Evolutionary conservation across 305 asterid species (phyloP), one percentile per base, ranked within the genome.

Genomic region (Fraxinus xanthoxyloides): DNA sequence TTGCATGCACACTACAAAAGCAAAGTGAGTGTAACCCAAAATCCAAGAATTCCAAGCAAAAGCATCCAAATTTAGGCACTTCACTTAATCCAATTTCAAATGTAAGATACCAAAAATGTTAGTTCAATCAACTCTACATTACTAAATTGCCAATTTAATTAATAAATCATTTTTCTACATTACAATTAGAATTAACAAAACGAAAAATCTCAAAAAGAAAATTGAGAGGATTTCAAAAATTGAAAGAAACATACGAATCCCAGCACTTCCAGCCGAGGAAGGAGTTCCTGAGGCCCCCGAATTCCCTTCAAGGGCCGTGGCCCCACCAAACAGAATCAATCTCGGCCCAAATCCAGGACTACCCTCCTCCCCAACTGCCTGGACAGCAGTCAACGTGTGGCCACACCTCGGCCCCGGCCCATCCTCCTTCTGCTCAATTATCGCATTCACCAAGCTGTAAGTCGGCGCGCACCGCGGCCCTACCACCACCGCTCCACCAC

Each of bases 351-450:
- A 95, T 26, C 94, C 95, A 10, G 90, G 87, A 84, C 82, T 87
- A 74, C 99, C 98, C 84, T 95, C 98, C 87, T 95, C 98, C 69
- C 98, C 98, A 79, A 95, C 97, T 9, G 98, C 97, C 35, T 98
- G 96, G 74, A 97, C 92, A 21, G 98, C 94, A 65, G 99, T 95
- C 79, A 97, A 87, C 7, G 99, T 97, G 87, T 95, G 99, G 24
- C 98, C 99, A 38, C 99, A 97, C 87, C 98, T 81, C 19, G 99
- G 97, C 28, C 99, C 99, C 21, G 99, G 98, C 21, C 98, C 99
- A 84, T 97, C 99, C 79, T 97, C 99, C 88, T 94, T 86, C 90
- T 94, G 90, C 84, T 94, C 99, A 32, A 93, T 73, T 82, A 92
- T 78, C 56, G 97, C 92, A 82, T 89, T 90, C 86, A 94, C 98